phyloP scores from a whole-genome alignment of 768 basidiomycete genomes.

The Pleurotus platypus region DNA sequence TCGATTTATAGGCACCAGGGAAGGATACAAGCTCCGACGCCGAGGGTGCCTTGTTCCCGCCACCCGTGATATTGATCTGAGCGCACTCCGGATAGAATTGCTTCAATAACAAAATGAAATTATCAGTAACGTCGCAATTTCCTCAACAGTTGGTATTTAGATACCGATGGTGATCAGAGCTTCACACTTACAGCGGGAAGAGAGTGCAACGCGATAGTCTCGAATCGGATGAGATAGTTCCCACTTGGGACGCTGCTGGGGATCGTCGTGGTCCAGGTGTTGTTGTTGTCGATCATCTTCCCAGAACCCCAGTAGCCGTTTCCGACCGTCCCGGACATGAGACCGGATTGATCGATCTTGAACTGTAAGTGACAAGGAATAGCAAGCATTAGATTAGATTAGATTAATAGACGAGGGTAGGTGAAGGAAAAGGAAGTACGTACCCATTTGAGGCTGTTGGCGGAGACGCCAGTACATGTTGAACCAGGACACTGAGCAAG shows the following conservation, averaged over 20 bases:
- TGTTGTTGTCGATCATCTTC: conserved; percentile 41
- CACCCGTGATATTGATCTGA: conserved; percentile 38
- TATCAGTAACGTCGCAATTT: not conserved
- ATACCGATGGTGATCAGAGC: not conserved
- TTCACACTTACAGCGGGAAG: conserved; percentile 40
- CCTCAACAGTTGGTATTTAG: not conserved
- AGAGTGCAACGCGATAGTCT: conserved; percentile 46
- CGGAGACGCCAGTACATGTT: conserved; percentile 36
- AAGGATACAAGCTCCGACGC: conserved; percentile 42
- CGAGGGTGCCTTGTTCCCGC: conserved; percentile 35
- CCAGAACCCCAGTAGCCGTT: conserved; percentile 39
- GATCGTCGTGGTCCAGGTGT: conserved; percentile 43
- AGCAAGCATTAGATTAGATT: not conserved
- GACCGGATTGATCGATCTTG: conserved; percentile 44
- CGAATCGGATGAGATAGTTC: conserved; percentile 45
- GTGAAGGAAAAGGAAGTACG: conserved; percentile 1
- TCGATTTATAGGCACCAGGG: conserved; percentile 42
- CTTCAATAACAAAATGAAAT: conserved; percentile 20
- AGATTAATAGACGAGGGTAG: not conserved
- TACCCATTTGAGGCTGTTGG: conserved; percentile 39
- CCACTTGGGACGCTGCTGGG: conserved; percentile 39
- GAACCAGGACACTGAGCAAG: conserved; percentile 42
- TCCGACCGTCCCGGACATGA: conserved; percentile 38
- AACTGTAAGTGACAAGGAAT: conserved; percentile 22
- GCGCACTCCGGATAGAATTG: conserved; percentile 71